These are phyloP conservation scores for Primulina tabacum DNA, from an alignment of 257 asterid genomes.

Conservation along the genomic window DNA sequence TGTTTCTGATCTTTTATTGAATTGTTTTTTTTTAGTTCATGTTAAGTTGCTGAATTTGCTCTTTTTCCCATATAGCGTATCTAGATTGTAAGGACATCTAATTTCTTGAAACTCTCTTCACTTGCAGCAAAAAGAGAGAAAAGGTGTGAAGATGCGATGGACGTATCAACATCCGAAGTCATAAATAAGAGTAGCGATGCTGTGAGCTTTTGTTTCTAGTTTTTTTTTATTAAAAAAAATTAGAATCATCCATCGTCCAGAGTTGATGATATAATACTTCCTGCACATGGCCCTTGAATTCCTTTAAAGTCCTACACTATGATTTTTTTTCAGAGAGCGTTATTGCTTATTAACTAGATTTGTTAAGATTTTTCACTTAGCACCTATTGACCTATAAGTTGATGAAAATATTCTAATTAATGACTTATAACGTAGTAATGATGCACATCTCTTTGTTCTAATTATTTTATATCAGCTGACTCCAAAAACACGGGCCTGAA, in stretches of 20 bases:
- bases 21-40: not conserved
- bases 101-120: constrained; percentile 20
- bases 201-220: constrained; percentile 41
- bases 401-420: too few relatives aligned
- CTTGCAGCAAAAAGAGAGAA: constrained; percentile 44
- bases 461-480: not conserved
- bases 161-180: constrained; percentile 41
- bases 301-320: not conserved
- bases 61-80: not conserved
- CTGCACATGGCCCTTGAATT: not conserved
- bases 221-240: not conserved
- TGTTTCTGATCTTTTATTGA: not conserved
- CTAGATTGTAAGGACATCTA: not conserved
- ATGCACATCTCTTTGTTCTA: not conserved
- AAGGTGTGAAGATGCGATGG: constrained; percentile 30
- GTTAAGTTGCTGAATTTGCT: not conserved
- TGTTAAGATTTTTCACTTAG: not conserved
- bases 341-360: not conserved
- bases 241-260: not conserved
- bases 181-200: constrained; percentile 27
- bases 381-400: not conserved
- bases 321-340: not conserved
- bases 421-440: not conserved
- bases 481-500: too few relatives aligned
- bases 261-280: not conserved